A percentile compares a stretch with the other conserved stretches of the same genome.
These are phyloP conservation scores for Barnettozyma salicaria DNA, from an alignment of 805 yeast genomes.

Conservation along the genomic window DNA sequence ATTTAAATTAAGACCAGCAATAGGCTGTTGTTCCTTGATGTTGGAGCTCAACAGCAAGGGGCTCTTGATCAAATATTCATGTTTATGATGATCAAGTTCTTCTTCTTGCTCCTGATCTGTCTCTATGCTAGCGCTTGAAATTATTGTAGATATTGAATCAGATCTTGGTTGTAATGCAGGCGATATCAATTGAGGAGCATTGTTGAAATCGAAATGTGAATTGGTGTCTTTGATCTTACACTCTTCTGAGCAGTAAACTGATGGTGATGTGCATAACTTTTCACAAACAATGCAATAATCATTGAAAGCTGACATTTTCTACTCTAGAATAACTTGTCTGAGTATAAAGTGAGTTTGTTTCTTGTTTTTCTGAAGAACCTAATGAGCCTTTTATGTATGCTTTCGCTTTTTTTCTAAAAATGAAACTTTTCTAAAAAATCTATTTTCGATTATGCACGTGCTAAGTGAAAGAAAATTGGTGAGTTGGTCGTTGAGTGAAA, in stretches of 20 bases:
- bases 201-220: slow-evolving; percentile 23
- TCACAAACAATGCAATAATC: slow-evolving; percentile 58
- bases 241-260: slow-evolving; percentile 42
- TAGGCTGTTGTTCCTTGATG: slow-evolving; percentile 21
- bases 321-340: too few relatives aligned
- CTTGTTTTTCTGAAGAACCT: too few relatives aligned
- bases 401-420: too few relatives aligned
- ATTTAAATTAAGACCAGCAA: slow-evolving; percentile 23
- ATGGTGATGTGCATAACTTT: slow-evolving; percentile 37
- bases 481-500: too few relatives aligned
- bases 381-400: too few relatives aligned
- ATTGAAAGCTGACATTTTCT: slow-evolving; percentile 36
- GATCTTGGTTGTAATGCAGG: slow-evolving; percentile 27
- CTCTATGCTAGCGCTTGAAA: slow-evolving; percentile 6
- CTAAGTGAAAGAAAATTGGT: too few relatives aligned
- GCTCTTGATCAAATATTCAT: slow-evolving; percentile 25
- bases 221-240: slow-evolving; percentile 32
- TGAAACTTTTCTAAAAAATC: too few relatives aligned
- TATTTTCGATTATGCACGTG: too few relatives aligned
- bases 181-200: slow-evolving; percentile 26
- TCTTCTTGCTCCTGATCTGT: slow-evolving; percentile 13
- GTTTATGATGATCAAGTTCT: slow-evolving; percentile 16
- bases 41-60: slow-evolving; percentile 24
- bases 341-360: too few relatives aligned
- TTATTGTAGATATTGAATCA: slow-evolving; percentile 17